Evolutionary conservation across 495 filamentous ascomycete genomes (phyloP), one percentile per base, ranked within the genome.

Genomic region (Apodospora peruviana): DNA sequence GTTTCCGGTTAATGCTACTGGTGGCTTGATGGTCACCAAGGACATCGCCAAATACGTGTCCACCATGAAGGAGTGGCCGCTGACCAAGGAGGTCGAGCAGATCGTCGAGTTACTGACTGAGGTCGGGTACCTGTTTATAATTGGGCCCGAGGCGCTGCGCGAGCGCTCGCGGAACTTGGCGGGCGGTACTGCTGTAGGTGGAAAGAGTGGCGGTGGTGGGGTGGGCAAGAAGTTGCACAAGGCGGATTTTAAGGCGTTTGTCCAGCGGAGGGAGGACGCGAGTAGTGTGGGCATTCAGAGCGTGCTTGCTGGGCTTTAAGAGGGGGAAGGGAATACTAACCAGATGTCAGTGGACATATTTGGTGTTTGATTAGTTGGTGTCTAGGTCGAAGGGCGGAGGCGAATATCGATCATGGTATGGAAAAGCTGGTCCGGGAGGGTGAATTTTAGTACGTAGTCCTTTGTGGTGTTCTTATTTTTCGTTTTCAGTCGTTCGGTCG

Each of bases 121-220:
- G 71, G 89, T 99, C 50, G 91, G 89, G n/a, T 95, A 88, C 65
- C 67, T 99, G 40, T 99, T 97, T 61, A 93, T 97, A 35, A 89
- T 97, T 67, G 88, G 89, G 17, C 82, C 86, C 11, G 91, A 96
- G 71, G 91, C 90, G 25, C 69, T 96, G 47, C 76, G 84, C 38
- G 91, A 95, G 70, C 75, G 88, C 44, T 69, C 69, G 35, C 55
- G 76, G 23, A 78, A 74, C 43, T 70, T 96, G 61, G 80, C 84
- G 0, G 37, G 59, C 8, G 23, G 34, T 11, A 19, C 44, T 19
- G 29, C 29, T 10, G 48, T 27, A 10, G 47, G 55, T 10, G n/a
- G n/a, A n/a, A n/a, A n/a, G n/a, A n/a, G n/a, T n/a, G 25, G 27
- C 1, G 37, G 23, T 5, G 43, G 32, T n/a, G 43, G 37, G 17